phyloP scores from a whole-genome alignment of 805 yeast genomes.

The Sugiyamaella americana region DNA sequence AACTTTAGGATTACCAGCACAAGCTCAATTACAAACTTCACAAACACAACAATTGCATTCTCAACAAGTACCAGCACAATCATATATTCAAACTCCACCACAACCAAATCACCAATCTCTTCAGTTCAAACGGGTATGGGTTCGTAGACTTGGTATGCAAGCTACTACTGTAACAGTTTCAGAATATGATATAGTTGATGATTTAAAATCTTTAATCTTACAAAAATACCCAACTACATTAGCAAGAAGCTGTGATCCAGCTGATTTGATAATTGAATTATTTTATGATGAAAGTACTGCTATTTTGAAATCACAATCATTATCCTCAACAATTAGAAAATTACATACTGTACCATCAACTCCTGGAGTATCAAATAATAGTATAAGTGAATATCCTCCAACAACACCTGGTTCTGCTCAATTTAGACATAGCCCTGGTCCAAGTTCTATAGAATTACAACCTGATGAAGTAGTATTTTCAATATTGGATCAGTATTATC shows the following conservation, averaged over 20 bases:
- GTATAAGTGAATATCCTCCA: not conserved
- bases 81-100: too few species aligned
- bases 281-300: conserved; percentile 3
- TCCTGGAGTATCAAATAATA: not conserved
- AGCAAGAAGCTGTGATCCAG: conserved; percentile 58
- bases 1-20: not conserved
- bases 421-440: not conserved
- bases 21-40: too few species aligned
- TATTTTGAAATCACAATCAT: not conserved
- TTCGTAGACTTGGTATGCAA: conserved; percentile 31
- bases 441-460: conserved; percentile 11
- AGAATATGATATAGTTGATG: conserved; percentile 69
- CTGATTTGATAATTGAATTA: conserved; percentile 42
- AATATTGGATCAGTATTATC: conserved; percentile 18
- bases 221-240: conserved; percentile 63
- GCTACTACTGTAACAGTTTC: conserved; percentile 67
- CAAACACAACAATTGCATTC: too few species aligned
- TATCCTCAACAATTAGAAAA: too few species aligned
- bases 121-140: conserved; percentile 32
- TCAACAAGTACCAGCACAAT: too few species aligned
- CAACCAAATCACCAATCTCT: too few species aligned
- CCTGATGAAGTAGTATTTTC: conserved; percentile 21
- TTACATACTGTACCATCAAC: not conserved
- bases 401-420: not conserved
- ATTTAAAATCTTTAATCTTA: conserved; percentile 61